Conservation (phyloP, 345 rosid species). For the Heritiera littoralis region DNA sequence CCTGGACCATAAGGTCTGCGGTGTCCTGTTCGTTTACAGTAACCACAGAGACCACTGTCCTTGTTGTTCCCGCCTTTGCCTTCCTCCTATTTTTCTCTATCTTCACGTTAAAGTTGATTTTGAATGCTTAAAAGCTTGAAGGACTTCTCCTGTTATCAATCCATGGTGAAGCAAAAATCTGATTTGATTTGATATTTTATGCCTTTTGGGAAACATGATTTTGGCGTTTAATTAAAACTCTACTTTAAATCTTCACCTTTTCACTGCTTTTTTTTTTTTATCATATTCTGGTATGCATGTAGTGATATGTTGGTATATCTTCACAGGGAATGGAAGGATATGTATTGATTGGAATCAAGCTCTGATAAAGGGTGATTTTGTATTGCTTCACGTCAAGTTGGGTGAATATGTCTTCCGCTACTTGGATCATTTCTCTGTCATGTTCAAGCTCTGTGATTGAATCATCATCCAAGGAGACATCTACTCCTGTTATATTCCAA, state of each 20-base stretch:
- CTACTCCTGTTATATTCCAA: constrained; percentile 47
- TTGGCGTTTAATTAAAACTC: neutral
- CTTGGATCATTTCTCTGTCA: constrained; percentile 61
- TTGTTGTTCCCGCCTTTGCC: neutral
- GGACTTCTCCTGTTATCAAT: neutral
- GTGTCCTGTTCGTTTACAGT: neutral
- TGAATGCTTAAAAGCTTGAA: neutral
- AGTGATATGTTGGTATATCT: neutral
- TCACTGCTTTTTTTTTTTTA: neutral
- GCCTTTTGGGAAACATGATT: neutral
- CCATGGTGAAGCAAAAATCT: neutral
- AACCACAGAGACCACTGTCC: too few relatives aligned
- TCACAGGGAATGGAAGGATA: constrained; percentile 7
- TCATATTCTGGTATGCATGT: neutral
- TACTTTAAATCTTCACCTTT: neutral
- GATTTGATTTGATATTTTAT: neutral
- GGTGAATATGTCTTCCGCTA: constrained; percentile 43
- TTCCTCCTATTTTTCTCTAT: neutral
- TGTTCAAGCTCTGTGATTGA: constrained; percentile 56
- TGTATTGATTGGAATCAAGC: constrained; percentile 7
- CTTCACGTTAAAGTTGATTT: neutral
- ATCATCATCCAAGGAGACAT: constrained; percentile 32
- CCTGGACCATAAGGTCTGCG: neutral
- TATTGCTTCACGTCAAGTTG: neutral
- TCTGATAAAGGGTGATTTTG: neutral